A percentile compares a stretch with the other conserved stretches of the same genome.
phyloP scores from a whole-genome alignment of 169 alveolate genomes.

The Plasmodium adleri region DNA sequence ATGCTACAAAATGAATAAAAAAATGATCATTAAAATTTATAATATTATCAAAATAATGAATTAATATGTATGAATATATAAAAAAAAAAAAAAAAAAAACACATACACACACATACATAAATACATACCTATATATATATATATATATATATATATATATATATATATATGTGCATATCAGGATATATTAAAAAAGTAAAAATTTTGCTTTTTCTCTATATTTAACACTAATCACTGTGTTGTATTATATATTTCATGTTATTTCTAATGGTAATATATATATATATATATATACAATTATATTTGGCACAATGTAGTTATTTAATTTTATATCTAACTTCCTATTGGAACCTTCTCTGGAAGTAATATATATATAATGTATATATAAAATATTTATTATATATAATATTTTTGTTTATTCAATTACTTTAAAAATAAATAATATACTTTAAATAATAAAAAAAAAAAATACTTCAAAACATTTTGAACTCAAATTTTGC shows the following conservation, averaged over 20 bases:
- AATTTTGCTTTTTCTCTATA: neutral
- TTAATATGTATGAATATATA: neutral
- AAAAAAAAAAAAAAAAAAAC: neutral
- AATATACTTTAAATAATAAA: conserved; percentile 1
- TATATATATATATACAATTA: too few species aligned
- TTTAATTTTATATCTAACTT: too few species aligned
- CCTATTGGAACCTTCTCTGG: too few species aligned
- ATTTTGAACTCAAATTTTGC: conserved; percentile 84
- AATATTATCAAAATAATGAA: conserved; percentile 4
- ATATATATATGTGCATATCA: neutral
- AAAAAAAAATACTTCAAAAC: neutral
- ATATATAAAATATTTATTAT: too few species aligned
- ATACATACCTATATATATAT: neutral
- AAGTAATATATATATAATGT: too few species aligned
- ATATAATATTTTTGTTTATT: too few species aligned
- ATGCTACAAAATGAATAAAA: neutral
- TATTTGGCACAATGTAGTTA: too few species aligned
- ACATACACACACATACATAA: neutral
- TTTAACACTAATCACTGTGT: too few species aligned
- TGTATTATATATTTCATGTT: too few species aligned
- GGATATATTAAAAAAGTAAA: neutral
- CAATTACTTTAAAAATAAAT: too few species aligned
- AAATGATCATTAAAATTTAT: neutral
- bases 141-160: neutral
- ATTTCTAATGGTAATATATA: too few species aligned